Evolutionary conservation across 1,139 yeast species (phyloP).

Genomic region (Candida anutae): DNA sequence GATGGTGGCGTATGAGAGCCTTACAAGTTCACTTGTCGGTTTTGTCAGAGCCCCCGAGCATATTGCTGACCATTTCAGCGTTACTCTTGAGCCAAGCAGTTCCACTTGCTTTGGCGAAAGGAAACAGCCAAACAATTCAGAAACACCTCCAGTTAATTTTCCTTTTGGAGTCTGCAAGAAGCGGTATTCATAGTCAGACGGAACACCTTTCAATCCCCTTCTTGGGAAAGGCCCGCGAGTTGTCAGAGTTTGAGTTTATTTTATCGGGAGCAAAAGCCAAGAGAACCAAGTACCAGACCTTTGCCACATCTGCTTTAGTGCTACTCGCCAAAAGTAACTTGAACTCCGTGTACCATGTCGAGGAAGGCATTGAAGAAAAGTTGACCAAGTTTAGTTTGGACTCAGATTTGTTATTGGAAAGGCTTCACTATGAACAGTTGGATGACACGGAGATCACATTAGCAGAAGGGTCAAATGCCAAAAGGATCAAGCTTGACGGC

Average conservation of each 20-base stretch:
- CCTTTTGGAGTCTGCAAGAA: conserved; percentile 61
- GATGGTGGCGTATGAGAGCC: conserved; percentile 72
- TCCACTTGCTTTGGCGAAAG: conserved; percentile 20
- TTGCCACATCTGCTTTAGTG: conserved; percentile 66
- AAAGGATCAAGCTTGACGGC: conserved; percentile 37
- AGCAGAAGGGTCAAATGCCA: conserved; percentile 21
- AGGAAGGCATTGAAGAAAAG: conserved; percentile 10
- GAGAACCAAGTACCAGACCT: conserved; percentile 75
- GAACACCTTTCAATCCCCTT: conserved; percentile 50
- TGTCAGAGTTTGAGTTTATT: conserved; percentile 56
- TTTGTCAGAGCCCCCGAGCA: conserved; percentile 49
- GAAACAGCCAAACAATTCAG: conserved; percentile 16
- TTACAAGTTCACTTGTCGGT: conserved; percentile 55
- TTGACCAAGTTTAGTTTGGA: conserved; percentile 58
- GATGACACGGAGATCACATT: conserved; percentile 38
- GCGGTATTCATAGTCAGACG: conserved; percentile 50
- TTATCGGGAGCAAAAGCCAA: conserved; percentile 87
- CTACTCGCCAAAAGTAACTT: conserved; percentile 60
- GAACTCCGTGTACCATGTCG: conserved; percentile 16
- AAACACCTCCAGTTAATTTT: conserved; percentile 38
- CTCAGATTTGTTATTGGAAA: conserved; percentile 76
- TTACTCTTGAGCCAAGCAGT: conserved; percentile 27
- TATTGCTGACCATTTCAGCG: conserved; percentile 34
- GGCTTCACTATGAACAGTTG: conserved; percentile 56
- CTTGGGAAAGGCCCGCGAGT: conserved; percentile 43